Evolutionary conservation across 2,329 filamentous ascomycete species (phyloP).

Genomic region (Verticillium longisporum): DNA sequence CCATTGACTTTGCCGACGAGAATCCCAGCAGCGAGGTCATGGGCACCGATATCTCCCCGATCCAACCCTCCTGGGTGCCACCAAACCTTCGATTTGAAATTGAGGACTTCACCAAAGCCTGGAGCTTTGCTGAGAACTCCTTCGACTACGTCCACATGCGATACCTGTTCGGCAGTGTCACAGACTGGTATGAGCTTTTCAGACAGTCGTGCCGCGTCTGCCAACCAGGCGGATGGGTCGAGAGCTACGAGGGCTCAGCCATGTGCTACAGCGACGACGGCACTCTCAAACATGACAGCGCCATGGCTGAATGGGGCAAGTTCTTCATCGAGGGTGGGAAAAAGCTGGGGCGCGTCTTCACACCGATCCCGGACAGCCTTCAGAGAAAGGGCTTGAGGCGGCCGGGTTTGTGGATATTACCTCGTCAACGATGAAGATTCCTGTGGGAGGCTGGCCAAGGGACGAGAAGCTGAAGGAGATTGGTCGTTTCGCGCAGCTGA

Average conservation of each 20-base stretch:
- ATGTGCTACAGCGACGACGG: slow-evolving; percentile 21
- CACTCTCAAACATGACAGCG: slow-evolving; percentile 18
- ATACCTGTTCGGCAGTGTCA: slow-evolving; percentile 43
- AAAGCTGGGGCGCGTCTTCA: slow-evolving; percentile 23
- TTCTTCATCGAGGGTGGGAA: slow-evolving; percentile 25
- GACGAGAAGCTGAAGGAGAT: slow-evolving; percentile 26
- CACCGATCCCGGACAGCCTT: slow-evolving; percentile 20
- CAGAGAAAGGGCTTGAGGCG: slow-evolving; percentile 20
- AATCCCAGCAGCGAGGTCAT: slow-evolving; percentile 37
- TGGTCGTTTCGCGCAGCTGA: slow-evolving; percentile 23
- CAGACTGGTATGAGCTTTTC: slow-evolving; percentile 45
- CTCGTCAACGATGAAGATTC: slow-evolving; percentile 16
- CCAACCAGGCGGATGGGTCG: slow-evolving; percentile 37
- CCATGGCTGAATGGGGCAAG: slow-evolving; percentile 25
- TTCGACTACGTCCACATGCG: slow-evolving; percentile 55
- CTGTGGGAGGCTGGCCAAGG: slow-evolving; percentile 33
- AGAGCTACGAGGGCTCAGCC: slow-evolving; percentile 29
- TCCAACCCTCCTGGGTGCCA: slow-evolving; percentile 49
- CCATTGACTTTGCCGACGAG: slow-evolving; percentile 41
- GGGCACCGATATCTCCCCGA: slow-evolving; percentile 51
- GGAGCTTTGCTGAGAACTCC: slow-evolving; percentile 36
- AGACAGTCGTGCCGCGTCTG: slow-evolving; percentile 39
- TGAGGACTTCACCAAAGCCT: slow-evolving; percentile 50
- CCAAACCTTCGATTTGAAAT: slow-evolving; percentile 49
- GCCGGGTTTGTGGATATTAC: slow-evolving; percentile 18